phyloP scores from a whole-genome alignment of 305 asterid genomes.

The Fraxinus sp. region DNA sequence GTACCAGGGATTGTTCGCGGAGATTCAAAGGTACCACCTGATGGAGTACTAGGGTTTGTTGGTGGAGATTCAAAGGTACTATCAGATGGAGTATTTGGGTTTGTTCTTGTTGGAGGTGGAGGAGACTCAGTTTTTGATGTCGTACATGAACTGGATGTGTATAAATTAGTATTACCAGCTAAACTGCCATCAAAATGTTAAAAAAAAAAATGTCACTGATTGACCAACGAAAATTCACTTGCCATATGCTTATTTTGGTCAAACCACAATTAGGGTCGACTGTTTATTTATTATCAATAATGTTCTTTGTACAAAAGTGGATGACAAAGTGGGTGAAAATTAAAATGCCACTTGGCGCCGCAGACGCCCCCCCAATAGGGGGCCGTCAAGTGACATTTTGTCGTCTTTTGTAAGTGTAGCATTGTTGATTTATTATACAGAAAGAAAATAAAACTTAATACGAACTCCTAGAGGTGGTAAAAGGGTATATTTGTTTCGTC shows the following conservation, averaged over 20 bases:
- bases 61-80: neutral
- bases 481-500: neutral
- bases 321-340: too few relatives aligned
- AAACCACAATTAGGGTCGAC: neutral
- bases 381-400: too few relatives aligned
- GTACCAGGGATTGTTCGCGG: neutral
- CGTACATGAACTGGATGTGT: neutral
- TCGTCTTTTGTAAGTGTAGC: too few relatives aligned
- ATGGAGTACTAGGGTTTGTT: neutral
- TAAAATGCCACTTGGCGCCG: too few relatives aligned
- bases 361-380: too few relatives aligned
- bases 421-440: too few relatives aligned
- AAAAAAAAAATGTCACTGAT: neutral
- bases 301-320: too few relatives aligned
- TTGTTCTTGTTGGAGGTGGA: neutral
- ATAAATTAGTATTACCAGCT: conserved; percentile 10
- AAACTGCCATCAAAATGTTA: conserved; percentile 16
- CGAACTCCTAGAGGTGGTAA: neutral
- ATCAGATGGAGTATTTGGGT: neutral
- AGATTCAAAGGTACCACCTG: neutral
- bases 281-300: too few relatives aligned
- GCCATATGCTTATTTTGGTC: too few relatives aligned
- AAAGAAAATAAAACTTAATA: too few relatives aligned
- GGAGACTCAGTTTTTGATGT: conserved; percentile 2
- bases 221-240: too few relatives aligned